Percentiles rank a stretch among this genome's conserved stretches.
Evolutionary conservation across 2,329 filamentous ascomycete genomes (phyloP).

Genomic region (Tolypocladium album): DNA sequence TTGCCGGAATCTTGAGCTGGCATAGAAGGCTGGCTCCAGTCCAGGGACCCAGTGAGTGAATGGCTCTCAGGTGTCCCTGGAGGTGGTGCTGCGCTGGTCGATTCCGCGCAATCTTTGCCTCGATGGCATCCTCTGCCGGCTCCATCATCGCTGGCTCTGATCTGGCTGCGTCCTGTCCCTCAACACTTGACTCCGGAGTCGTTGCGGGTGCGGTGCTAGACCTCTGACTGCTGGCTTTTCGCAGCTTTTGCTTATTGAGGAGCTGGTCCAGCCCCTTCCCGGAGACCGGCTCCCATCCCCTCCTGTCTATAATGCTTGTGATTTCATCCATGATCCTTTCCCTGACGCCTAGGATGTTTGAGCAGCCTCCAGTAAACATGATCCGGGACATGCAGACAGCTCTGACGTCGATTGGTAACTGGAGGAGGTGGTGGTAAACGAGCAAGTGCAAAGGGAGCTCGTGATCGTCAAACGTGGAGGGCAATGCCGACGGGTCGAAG

Average conservation of each 20-base stretch:
- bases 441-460: slow-evolving; percentile 70
- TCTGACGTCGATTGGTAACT: slow-evolving; percentile 71
- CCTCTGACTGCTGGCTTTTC: slow-evolving; percentile 12
- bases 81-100: slow-evolving; percentile 27
- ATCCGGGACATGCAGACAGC: slow-evolving; percentile 82
- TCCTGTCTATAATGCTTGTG: slow-evolving; percentile 48
- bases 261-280: slow-evolving; percentile 55
- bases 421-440: slow-evolving; percentile 64
- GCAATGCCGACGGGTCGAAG: slow-evolving; percentile 45
- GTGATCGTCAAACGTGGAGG: slow-evolving; percentile 67
- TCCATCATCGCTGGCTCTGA: slow-evolving; percentile 13
- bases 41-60: slow-evolving; percentile 65
- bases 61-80: slow-evolving; percentile 50
- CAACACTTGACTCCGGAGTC: slow-evolving; percentile 11
- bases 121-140: slow-evolving; percentile 19
- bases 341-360: slow-evolving; percentile 70
- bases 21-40: slow-evolving; percentile 61
- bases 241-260: slow-evolving; percentile 31
- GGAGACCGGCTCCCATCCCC: slow-evolving; percentile 68
- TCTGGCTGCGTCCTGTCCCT: slow-evolving; percentile 11
- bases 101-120: slow-evolving; percentile 24
- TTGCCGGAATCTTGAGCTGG: slow-evolving; percentile 56
- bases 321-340: slow-evolving; percentile 69
- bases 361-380: slow-evolving; percentile 73
- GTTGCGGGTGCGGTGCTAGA: slow-evolving; percentile 10